Base-by-base conservation (phyloP, 2,329 filamentous ascomycete species). In the Phaeosphaeria sp. region DNA sequence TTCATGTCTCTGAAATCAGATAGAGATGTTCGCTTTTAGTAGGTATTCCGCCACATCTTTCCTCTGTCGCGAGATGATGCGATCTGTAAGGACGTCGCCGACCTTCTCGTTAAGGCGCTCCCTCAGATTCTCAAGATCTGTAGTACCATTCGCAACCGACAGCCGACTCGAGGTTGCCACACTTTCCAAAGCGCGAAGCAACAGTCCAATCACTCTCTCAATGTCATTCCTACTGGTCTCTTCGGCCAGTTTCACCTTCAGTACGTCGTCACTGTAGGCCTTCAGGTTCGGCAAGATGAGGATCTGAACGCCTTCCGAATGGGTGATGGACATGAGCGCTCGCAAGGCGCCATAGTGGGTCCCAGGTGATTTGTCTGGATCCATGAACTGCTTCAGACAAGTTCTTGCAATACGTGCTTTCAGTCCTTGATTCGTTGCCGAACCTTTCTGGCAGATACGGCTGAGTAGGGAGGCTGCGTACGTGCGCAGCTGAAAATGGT, bases 371-470 rank as follows among this genome's bases (percentile, higher is more conserved):
- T 93, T 92, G 44, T 89, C 87, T 0, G 92, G 91, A 70, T 97
- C 93, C 27, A 99, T 85, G 77, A 97, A 94, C 69, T 90, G 89
- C 79, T 97, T 97, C 33, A 98, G 85, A 71, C 93, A 97, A 0
- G 93, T 95, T n/a, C 95, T 87, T 3, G 93, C 93, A 27, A 99
- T 89, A 63, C 96, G 91, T 1, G 93, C 89, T 56, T 93, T 92
- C 23, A 98, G 86, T 15, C 92, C 89, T 44, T 90, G 88, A 56
- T 93, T 96, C 4, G 89, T 90, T 23, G 88, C 85, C 6, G 90
- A 88, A 79, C 96, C 97, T 71, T 93, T 94, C 62, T 85, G 85
- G 3, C 91, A 89, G 41, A 99, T 91, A 36, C 87, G 86, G 30
- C 88, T 89, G 17, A 98, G 85, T 5, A 99, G 84, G 0, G 90